Conservation (phyloP, 2,329 filamentous ascomycete genomes). For the Aspergillus neotritici region DNA sequence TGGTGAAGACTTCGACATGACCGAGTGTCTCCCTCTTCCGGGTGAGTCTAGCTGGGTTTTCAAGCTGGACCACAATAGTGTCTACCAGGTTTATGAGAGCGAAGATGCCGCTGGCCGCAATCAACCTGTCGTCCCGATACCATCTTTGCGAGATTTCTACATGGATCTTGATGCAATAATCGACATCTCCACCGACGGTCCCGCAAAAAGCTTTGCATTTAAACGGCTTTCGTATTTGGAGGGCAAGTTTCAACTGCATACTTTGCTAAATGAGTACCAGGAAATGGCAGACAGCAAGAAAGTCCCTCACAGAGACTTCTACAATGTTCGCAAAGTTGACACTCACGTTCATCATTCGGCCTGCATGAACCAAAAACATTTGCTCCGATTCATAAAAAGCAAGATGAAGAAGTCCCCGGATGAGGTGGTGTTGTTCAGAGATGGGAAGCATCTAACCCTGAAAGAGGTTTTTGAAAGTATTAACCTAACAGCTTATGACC, state of each 20-base stretch:
- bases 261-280: slow-evolving; percentile 91
- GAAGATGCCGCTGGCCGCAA: slow-evolving; percentile 56
- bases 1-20: slow-evolving; percentile 83
- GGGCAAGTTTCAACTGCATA: slow-evolving; percentile 93
- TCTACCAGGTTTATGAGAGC: slow-evolving; percentile 87
- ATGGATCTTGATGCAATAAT: slow-evolving; percentile 86
- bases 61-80: slow-evolving; percentile 72
- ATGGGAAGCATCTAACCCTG: slow-evolving; percentile 85
- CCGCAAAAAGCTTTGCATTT: slow-evolving; percentile 95
- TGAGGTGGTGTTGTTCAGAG: slow-evolving; percentile 85
- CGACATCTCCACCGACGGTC: slow-evolving; percentile 87
- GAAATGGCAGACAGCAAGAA: slow-evolving; percentile 97
- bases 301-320: slow-evolving; percentile 96
- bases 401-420: slow-evolving; percentile 99
- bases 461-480: slow-evolving; percentile 95
- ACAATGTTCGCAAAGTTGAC: slow-evolving; percentile 97
- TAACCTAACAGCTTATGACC: slow-evolving; percentile 91
- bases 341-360: slow-evolving; percentile 98
- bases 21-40: slow-evolving; percentile 70
- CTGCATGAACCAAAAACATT: slow-evolving; percentile 99
- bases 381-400: slow-evolving; percentile 97
- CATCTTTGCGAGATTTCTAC: slow-evolving; percentile 90
- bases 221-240: slow-evolving; percentile 90
- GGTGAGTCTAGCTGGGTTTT: slow-evolving; percentile 66
- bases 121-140: slow-evolving; percentile 72